These are phyloP conservation scores for Hypoxylon sp. DNA, from an alignment of 2,329 filamentous ascomycete genomes.

Conservation along the genomic window DNA sequence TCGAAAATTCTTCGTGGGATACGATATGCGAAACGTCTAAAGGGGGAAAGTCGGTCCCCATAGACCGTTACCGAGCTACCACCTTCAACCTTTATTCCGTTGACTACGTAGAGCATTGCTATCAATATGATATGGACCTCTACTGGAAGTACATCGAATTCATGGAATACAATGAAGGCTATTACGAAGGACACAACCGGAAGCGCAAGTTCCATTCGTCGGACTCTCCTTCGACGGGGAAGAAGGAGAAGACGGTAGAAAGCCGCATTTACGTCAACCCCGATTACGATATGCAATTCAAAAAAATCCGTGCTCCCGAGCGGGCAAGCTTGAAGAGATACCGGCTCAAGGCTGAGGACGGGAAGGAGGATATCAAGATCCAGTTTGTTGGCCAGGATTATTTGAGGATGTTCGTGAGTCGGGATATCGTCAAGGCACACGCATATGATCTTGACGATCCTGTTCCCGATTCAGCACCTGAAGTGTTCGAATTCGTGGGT, in stretches of 20 bases:
- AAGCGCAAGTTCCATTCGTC: background rate
- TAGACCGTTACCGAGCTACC: background rate
- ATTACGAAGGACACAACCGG: background rate
- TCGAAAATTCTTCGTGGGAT: background rate
- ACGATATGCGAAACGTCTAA: too few species aligned
- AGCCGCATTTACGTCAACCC: constrained; percentile 3
- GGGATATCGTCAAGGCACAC: background rate
- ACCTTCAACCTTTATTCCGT: constrained; percentile 1
- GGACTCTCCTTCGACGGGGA: background rate
- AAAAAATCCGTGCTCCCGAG: background rate
- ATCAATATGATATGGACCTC: background rate
- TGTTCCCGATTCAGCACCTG: constrained; percentile 6
- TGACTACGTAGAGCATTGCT: constrained; percentile 9
- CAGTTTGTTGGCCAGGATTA: constrained; percentile 23
- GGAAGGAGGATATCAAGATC: background rate
- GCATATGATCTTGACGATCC: background rate
- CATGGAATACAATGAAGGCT: background rate
- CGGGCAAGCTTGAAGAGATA: constrained; percentile 1
- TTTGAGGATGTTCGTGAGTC: constrained; percentile 15
- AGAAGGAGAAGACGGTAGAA: background rate
- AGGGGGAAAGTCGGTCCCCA: background rate
- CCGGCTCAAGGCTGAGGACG: background rate
- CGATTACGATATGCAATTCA: background rate
- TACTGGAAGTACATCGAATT: constrained; percentile 1
- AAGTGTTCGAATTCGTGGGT: constrained; percentile 26